These are phyloP conservation scores for Linnemannia schmuckeri DNA, from an alignment of 192 early-diverging fungal genomes.

Conservation along the genomic window DNA sequence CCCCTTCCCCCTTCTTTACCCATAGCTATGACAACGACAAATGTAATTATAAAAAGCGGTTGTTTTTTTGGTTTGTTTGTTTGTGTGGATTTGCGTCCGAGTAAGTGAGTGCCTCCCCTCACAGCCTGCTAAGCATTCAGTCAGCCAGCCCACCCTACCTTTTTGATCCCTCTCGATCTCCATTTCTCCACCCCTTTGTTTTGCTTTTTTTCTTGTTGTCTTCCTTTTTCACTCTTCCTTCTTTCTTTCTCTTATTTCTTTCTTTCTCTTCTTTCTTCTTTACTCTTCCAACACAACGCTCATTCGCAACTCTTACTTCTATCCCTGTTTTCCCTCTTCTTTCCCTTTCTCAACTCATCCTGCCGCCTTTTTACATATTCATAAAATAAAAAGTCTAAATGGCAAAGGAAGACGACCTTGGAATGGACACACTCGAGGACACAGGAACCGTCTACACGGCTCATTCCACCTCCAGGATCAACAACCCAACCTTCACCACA, in stretches of 20 bases:
- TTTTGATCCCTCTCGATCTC: not conserved
- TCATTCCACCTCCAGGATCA: not conserved
- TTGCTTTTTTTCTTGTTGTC: not conserved
- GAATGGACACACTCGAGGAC: not conserved
- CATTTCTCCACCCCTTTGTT: not conserved
- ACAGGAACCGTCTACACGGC: not conserved
- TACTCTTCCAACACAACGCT: not conserved
- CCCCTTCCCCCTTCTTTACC: no score
- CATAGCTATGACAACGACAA: no score
- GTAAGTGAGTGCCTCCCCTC: not conserved
- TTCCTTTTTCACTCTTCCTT: not conserved
- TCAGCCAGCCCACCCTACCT: not conserved
- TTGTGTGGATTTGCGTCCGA: not conserved
- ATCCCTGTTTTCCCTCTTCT: not conserved
- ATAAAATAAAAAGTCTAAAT: conserved; percentile 3
- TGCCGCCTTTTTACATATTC: not conserved
- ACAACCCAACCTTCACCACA: not conserved
- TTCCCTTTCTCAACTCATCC: not conserved
- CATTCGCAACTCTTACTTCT: not conserved
- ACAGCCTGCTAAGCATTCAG: not conserved
- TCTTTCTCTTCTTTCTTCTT: not conserved
- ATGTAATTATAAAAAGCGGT: not conserved
- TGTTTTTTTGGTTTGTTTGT: no score
- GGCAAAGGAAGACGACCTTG: not conserved
- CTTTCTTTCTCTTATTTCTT: not conserved